Evolutionary conservation across 2,329 filamentous ascomycete species (phyloP), one percentile per base, ranked within the genome.

Genomic region (Ilyonectria sp.): DNA sequence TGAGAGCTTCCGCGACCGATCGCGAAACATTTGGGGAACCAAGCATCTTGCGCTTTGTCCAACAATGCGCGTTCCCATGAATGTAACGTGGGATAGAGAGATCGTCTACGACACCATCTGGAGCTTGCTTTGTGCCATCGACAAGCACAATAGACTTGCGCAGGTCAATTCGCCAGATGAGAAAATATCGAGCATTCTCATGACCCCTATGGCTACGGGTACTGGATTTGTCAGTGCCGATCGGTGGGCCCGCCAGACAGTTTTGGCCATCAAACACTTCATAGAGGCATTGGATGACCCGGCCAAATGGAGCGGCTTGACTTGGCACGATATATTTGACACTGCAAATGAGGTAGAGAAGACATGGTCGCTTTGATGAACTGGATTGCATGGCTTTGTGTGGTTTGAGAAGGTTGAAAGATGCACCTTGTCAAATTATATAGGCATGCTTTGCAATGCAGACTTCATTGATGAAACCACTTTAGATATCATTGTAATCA

Each of bases 71-170:
- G 72, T 80, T 8, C 86, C 86, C 0, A 67, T 77, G 11, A 68
- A 78, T 23, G 83, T 83, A 7, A 70, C 54, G 5, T 88, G 86
- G 86, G 83, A 88, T 71, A 78, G 81, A 2, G 86, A 88, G 75
- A 78, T 89, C 15, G 83, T 88, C 13, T 88, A 86, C 71, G 82
- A 87, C 72, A 85, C 85, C 76, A 72, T 86, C 1, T 88, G 86
- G 86, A 83, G 81, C 69, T 72, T 88, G 68, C 71, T 88, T 46
- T 84, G 82, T 71, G 79, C 82, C 54, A 67, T 88, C 6, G 85
- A 87, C 55, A 80, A 79, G 47, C 82, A 85, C 72, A 88, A 88
- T 73, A 76, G 79, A 8, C 26, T 35, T 4, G 69, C 70, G 21
- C 43, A 29, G 3, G 44, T 52, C 1, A 50, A 17, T 15, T 33